Base-by-base conservation (phyloP, 345 rosid genomes). In the Lumnitzera racemosa region DNA sequence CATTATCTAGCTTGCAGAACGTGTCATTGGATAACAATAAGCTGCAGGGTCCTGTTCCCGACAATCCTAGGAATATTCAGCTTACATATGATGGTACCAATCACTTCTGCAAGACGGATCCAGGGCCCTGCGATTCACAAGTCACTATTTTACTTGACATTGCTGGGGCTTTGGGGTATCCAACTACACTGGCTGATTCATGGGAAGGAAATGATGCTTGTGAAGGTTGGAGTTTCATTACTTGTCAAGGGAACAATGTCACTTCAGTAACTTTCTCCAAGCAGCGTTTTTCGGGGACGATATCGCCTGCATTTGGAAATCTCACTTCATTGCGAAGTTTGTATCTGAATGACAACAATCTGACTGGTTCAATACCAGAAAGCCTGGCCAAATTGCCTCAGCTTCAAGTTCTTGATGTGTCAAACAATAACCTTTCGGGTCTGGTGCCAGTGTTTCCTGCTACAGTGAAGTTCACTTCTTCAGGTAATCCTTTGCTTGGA, bases 201-300 rank as follows among this genome's bases (percentile, higher is more conserved):
- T 91, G 96, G 98, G 13, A 46, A n/a, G 98, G 94, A 57, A 81
- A 91, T 57, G 63, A 86, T 64, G 81, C 96, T 51, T 89, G 98
- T 24, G 15, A 27, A 24, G 61, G 67, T 16, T 89, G 90, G 90
- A 46, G 79, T 43, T 89, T 70, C 63, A 71, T 89, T 16, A 58
- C 68, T 0, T 92, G 96, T 72, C 15, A 77, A 6, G 58, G 49
- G 49, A 71, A 58, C 54, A 83, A 58, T 25, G 74, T 89, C 27
- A 69, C 63, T 11, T 68, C 72, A 0, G 61, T 89, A 60, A 81
- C 66, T 63, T 79, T 92, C 23, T 80, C 57, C 5, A 89, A 81
- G 61, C 81, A 74, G 60, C 62, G 64, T 17, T 75, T 89, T 17
- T 23, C 43, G 0, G 97, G 98, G 47, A 56, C 51, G 14, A 82